Base-by-base conservation (phyloP, 2,329 filamentous ascomycete species). In the Thelonectria blattea region DNA sequence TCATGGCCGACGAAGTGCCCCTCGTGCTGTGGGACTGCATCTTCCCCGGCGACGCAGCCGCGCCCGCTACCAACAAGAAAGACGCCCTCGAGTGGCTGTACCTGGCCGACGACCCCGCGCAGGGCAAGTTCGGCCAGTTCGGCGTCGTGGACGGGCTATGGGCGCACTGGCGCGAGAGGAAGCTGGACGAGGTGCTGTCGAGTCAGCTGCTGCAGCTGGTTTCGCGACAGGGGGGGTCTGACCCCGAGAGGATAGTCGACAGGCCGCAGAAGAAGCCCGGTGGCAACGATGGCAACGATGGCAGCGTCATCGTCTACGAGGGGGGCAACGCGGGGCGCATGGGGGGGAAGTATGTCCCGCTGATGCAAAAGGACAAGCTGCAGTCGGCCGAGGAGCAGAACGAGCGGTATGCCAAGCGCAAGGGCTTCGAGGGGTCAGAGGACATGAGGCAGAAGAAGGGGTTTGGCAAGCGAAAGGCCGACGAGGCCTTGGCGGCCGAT, bases 21-120 rank as follows among this genome's bases (percentile, higher is more conserved):
- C 84, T 99, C 9, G 95, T 98, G 15, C 85, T 99, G 6, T 98
- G 94, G 94, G 92, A 98, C 77, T 98, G 94, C 76, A 83, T 96
- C 34, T 99, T 97, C 75, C 92, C 92, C 0, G 78, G 78, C 3
- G 65, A 64, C 41, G 69, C 73, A 14, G 75, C 77, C 48, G 72
- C 74, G 1, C 62, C 62, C 2, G 51, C 68, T 14, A 66, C 66
- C 39, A 72, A 65, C 72, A 79, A 68, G 50, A 52, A 60, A 42
- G 88, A 95, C 73, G 81, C 83, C 0, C 73, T 97, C 57, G 74
- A 88, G 17, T 99, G 95, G 94, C 75, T 93, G 0, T 91, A 93
- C 75, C 83, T 91, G 2, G 91, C 91, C 45, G 91, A 94, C 64
- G 85, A 88, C 41, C 74, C 75, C 52, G 79, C 79, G 18, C 74